phyloP scores from a whole-genome alignment of 148 eudicot species.

The Euryodendron excelsum region DNA sequence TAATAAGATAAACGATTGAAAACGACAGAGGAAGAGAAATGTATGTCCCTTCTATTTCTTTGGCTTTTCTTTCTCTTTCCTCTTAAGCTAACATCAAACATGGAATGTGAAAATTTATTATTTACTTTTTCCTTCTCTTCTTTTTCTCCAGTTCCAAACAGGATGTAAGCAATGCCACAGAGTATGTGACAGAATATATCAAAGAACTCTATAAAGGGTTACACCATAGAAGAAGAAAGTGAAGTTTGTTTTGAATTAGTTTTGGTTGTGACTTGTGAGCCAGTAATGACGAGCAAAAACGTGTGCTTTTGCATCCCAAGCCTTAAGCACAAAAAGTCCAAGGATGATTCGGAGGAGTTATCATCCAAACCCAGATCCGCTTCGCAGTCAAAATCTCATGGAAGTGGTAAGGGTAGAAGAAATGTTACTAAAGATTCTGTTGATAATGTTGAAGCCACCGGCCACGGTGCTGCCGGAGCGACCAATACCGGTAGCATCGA shows the following conservation, averaged over 20 bases:
- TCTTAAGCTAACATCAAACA: too few species aligned
- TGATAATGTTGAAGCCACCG: not conserved
- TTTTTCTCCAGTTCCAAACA: too few species aligned
- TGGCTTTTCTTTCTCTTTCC: too few species aligned
- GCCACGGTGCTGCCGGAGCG: not conserved
- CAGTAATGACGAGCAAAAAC: constrained; percentile 4
- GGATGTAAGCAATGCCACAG: not conserved
- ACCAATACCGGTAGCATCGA: not conserved
- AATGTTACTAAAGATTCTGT: not conserved
- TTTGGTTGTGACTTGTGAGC: not conserved
- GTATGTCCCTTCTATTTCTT: too few species aligned
- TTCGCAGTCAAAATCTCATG: not conserved
- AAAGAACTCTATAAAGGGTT: not conserved
- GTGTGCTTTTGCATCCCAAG: constrained; percentile 10
- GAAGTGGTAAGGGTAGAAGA: not conserved
- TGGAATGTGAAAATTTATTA: too few species aligned
- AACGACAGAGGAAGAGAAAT: too few species aligned
- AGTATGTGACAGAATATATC: too few species aligned
- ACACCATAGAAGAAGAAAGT: not conserved
- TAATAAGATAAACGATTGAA: too few species aligned
- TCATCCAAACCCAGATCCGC: not conserved
- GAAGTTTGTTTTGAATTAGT: not conserved
- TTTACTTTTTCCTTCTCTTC: too few species aligned
- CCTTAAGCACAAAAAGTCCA: not conserved
- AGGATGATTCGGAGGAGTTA: not conserved